A percentile compares a stretch with the other conserved stretches of the same genome.
Evolutionary conservation across 768 basidiomycete genomes (phyloP).

Genomic region (Paxillus ammoniavirescens): DNA sequence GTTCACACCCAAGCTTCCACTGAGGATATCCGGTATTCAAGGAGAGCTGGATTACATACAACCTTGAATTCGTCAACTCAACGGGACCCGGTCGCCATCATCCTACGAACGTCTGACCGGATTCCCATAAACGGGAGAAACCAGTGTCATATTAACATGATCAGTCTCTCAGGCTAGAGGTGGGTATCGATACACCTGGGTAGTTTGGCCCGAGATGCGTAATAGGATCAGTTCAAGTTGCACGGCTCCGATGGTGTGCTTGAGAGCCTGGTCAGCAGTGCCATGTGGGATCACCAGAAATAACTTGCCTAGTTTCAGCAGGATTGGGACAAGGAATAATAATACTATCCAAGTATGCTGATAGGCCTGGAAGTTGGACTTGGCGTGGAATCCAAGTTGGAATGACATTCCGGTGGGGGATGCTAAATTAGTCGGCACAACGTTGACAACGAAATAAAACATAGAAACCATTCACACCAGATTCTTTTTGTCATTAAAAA

Average conservation of each 20-base stretch:
- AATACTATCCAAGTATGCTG: constrained; percentile 3
- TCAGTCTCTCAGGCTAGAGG: not conserved
- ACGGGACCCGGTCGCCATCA: constrained; percentile 14
- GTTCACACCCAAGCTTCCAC: constrained; percentile 12
- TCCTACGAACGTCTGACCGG: not conserved
- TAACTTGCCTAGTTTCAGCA: not conserved
- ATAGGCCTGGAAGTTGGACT: constrained; percentile 11
- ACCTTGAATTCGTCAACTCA: constrained; percentile 3
- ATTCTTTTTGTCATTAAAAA: too few relatives aligned
- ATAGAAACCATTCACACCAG: too few relatives aligned
- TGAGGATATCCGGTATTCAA: constrained; percentile 8
- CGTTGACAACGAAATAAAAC: too few relatives aligned
- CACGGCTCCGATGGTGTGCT: constrained; percentile 10
- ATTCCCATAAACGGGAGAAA: not conserved
- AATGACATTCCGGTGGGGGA: too few relatives aligned
- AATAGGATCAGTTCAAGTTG: not conserved
- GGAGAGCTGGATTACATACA: not conserved
- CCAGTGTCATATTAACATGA: not conserved
- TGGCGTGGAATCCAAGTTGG: not conserved
- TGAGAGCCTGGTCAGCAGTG: not conserved
- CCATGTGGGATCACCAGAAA: constrained; percentile 13
- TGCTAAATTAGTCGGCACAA: too few relatives aligned
- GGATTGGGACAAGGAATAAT: not conserved
- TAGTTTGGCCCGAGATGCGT: not conserved
- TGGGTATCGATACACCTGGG: not conserved